phyloP scores from a whole-genome alignment of 1,284 basidiomycete species.

The Xerocomus minutiporus region DNA sequence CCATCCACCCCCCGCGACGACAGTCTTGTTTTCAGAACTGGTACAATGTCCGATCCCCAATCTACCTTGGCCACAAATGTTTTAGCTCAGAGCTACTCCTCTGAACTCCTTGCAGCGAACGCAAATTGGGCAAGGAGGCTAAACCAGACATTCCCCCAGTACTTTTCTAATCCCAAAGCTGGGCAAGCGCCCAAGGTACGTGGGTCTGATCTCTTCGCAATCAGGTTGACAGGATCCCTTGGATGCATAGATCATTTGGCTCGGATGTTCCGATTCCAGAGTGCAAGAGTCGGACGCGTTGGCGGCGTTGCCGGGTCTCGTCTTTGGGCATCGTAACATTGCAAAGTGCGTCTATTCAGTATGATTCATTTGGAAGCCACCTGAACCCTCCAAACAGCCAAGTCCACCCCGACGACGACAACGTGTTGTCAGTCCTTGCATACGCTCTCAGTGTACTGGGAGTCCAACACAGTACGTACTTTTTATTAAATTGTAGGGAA shows the following conservation, averaged over 20 bases:
- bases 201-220: neutral
- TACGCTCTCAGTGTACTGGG: constrained; percentile 16
- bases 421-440: constrained; percentile 20
- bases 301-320: constrained; percentile 41
- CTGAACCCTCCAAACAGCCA: constrained; percentile 16
- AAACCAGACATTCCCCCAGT: constrained; percentile 23
- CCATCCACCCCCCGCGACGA: too few relatives aligned
- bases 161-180: constrained; percentile 16
- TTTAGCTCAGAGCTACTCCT: neutral
- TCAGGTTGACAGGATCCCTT: neutral
- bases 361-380: neutral
- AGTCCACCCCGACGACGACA: constrained; percentile 25
- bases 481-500: too few relatives aligned
- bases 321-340: constrained; percentile 51
- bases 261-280: constrained; percentile 51
- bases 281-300: constrained; percentile 41
- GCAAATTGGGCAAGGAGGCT: constrained; percentile 19
- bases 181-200: constrained; percentile 23
- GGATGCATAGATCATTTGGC: constrained; percentile 45
- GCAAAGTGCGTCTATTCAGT: constrained; percentile 34
- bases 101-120: constrained; percentile 14
- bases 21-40: neutral
- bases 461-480: constrained; percentile 21
- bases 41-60: constrained; percentile 1
- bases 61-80: neutral